Evolutionary conservation across 140 eudicot species (phyloP), one percentile per base, ranked within the genome.

Genomic region (Eryngium alpinum): DNA sequence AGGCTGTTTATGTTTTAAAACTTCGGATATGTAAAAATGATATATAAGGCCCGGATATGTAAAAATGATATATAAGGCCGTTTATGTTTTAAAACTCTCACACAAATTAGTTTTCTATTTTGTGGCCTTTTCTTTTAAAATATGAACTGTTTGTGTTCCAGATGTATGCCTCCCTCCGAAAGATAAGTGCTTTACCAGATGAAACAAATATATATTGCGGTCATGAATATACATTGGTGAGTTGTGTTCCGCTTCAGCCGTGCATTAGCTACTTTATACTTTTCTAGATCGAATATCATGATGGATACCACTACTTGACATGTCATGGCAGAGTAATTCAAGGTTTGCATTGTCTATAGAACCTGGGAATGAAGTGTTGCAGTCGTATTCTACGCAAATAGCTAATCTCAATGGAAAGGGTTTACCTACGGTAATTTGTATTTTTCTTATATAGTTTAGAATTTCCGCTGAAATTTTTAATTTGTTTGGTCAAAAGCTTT

Each of bases 181-280:
- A 91, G 90, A 85, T 94, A 84, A 72, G 77, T 78, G 63, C 89
- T 34, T 87, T 94, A 84, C 98, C 98, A 82, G 96, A 92, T 87
- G 92, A 87, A 72, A 94, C 98, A 80, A 88, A 62, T 86, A 72
- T 94, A 80, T 94, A 94, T 70, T 94, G 96, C 66, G 97, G 98
- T 79, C 98, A 94, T 84, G 98, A 94, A 77, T 94, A 90, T 86
- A 94, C 98, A 57, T 80, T 94, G 90, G 98, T 88, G 84, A 89
- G 88, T 82, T 18, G 51, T 75, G 72, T 72, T 81, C 62, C 28
- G 46, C 34, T 29, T 52, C 34, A 18, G 32, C 75, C 51, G 65
- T 84, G 51, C n/a, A 24, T 24, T 56, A n/a, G n/a, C n/a, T n/a
- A 34, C 59, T 38, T 9, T 75, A 31, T 83, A 69, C 56, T 71